These are phyloP conservation scores for Rosa multiflora DNA, from an alignment of 306 rosid species.

Conservation along the genomic window DNA sequence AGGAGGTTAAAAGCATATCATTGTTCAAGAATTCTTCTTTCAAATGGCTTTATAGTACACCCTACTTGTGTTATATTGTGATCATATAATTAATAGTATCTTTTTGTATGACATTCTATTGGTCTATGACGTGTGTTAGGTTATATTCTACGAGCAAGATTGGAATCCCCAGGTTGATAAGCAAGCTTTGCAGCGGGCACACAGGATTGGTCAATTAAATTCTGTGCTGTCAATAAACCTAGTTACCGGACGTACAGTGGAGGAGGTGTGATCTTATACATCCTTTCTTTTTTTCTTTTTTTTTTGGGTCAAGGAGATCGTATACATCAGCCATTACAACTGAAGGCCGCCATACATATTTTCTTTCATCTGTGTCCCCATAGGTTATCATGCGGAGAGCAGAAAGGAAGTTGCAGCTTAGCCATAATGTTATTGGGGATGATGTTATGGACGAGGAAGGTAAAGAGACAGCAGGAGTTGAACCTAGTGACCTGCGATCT, in stretches of 20 bases:
- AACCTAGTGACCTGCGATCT: conserved; percentile 69
- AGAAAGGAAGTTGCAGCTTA: conserved; percentile 77
- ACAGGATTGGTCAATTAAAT: conserved; percentile 89
- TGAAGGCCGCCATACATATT: conserved; percentile 8
- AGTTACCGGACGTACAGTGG: conserved; percentile 68
- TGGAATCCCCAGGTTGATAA: conserved; percentile 98
- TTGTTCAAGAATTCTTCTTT: neutral
- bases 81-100: neutral
- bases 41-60: conserved; percentile 7
- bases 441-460: conserved; percentile 44
- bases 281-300: neutral
- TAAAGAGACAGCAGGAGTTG: conserved; percentile 47
- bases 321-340: conserved; percentile 12
- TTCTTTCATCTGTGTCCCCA: conserved; percentile 29
- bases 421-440: conserved; percentile 76
- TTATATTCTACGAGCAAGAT: conserved; percentile 95
- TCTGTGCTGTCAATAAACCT: conserved; percentile 72
- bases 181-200: conserved; percentile 96
- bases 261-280: conserved; percentile 62
- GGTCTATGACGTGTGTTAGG: conserved; percentile 41
- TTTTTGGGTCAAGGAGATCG: conserved; percentile 12
- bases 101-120: neutral
- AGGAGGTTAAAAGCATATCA: neutral
- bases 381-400: conserved; percentile 94
- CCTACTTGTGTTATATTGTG: conserved; percentile 1